Evolutionary conservation across 441 rosid species (phyloP).

Genomic region (Adansonia grandidieri): DNA sequence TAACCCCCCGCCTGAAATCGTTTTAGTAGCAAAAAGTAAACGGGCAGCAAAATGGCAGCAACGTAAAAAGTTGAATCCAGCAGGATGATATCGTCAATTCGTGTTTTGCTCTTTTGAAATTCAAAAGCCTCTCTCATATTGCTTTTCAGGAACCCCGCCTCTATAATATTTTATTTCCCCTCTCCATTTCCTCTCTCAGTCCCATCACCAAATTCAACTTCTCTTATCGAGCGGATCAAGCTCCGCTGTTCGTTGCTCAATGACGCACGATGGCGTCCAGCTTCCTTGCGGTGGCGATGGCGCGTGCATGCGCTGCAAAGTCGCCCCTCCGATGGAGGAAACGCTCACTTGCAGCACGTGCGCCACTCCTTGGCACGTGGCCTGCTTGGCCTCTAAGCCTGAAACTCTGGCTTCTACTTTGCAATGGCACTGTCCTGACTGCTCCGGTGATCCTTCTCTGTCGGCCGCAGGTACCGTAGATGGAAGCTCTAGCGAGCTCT

Average conservation of each 20-base stretch:
- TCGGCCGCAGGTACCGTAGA: not conserved
- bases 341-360: conserved; percentile 51
- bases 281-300: conserved; percentile 67
- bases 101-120: not conserved
- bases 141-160: not conserved
- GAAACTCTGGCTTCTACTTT: conserved; percentile 28
- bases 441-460: conserved; percentile 14
- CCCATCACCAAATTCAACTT: not conserved
- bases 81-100: not conserved
- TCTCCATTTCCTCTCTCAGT: not conserved
- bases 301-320: conserved; percentile 52
- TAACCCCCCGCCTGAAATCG: not conserved
- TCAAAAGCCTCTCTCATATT: conserved; percentile 1
- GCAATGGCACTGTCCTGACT: conserved; percentile 40
- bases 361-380: conserved; percentile 54
- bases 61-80: not conserved
- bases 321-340: conserved; percentile 43
- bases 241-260: not conserved
- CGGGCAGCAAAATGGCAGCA: not conserved
- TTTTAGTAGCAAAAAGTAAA: not conserved
- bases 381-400: conserved; percentile 28
- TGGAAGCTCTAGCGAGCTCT: conserved; percentile 19
- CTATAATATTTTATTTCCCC: not conserved
- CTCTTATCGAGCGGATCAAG: not conserved
- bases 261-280: conserved; percentile 52